A percentile compares a stretch with the other conserved stretches of the same genome.
Conservation (phyloP, 2,329 filamentous ascomycete genomes). For the Xylariaceae sp. region DNA sequence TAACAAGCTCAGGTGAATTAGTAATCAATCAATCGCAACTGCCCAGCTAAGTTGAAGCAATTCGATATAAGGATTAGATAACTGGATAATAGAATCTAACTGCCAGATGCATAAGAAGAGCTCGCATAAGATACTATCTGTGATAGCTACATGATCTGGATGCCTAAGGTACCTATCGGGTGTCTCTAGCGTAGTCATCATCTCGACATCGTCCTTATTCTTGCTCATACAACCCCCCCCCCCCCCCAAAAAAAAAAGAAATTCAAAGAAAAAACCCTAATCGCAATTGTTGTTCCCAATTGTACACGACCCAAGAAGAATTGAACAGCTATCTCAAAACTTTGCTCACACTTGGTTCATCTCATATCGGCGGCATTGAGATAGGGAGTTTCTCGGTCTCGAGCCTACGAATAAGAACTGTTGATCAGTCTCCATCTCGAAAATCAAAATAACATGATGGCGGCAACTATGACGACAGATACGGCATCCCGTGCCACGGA, state of each 20-base stretch:
- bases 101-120: too few species aligned
- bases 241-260: background rate
- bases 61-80: background rate
- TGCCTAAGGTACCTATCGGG: background rate
- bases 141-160: background rate
- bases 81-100: too few species aligned
- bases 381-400: background rate
- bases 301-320: background rate
- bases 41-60: background rate
- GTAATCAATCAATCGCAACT: background rate
- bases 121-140: background rate
- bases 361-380: background rate
- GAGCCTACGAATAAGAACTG: background rate
- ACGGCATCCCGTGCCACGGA: slow-evolving; percentile 4
- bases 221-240: background rate
- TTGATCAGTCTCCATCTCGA: background rate
- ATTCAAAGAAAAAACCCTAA: background rate
- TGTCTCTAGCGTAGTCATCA: background rate
- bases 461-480: slow-evolving; percentile 20
- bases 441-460: background rate
- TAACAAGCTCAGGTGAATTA: too few species aligned
- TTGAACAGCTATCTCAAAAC: background rate
- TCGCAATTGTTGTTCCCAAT: background rate
- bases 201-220: background rate
- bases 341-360: background rate